Evolutionary conservation across 148 eudicot genomes (phyloP), one percentile per base, ranked within the genome.

Genomic region (Bassia scoparia): DNA sequence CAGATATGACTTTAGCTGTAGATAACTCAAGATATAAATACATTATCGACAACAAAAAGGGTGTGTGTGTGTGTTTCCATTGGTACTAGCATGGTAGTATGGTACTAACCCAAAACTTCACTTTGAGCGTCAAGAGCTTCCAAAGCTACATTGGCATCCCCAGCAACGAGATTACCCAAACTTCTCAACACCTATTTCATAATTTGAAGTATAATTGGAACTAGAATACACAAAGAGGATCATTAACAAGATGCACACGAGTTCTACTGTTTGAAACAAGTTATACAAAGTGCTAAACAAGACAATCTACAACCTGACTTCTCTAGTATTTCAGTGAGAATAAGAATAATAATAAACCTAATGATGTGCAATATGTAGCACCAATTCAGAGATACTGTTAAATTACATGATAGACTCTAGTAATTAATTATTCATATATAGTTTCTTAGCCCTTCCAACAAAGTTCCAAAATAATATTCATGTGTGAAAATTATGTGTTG

Each of bases 131-230:
- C 83, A 75, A 90, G 85, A 61, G 85, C 76, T 64, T 44, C 80
- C 76, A 86, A 85, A 21, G 86, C 84, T 66, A 87, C 75, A 73
- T 79, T 84, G 77, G 88, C 72, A 78, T 94, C 96, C 52, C 94
- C 88, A 68, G 99, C 99, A 70, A 95, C 93, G 70, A 95, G 88
- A 87, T 92, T 95, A 70, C 99, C 99, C 67, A 95, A 73, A 80
- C 99, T 87, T 71, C 99, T 83, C 68, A 91, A 81, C 66, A 95
- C 91, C 97, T 95, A 75, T 59, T 21, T 18, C 33, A 77, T 27
- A 27, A 66, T 30, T 53, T 52, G 21, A 34, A 55, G 43, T 7
- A 77, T 27, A 27, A 66, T 30, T 53, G 41, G 21, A 34, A 55
- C 44, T 7, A 63, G 53, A 53, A 44, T 46, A 72, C 21, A 38